Conservation (phyloP, 2,329 filamentous ascomycete species). For the Trichoderma sp. region DNA sequence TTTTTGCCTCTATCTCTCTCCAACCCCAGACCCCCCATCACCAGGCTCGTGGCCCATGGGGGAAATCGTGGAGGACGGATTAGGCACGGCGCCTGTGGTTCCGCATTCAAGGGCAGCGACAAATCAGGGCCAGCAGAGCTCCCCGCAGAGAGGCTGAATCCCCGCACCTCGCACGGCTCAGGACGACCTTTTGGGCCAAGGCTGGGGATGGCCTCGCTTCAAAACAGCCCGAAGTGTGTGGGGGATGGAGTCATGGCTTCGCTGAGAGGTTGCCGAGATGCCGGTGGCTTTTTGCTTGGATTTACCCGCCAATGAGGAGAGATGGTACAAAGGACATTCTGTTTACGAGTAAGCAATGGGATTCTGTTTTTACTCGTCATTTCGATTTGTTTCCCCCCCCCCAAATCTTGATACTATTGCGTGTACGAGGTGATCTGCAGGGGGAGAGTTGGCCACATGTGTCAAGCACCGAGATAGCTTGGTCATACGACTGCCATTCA, state of each 20-base stretch:
- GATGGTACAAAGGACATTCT: neutral
- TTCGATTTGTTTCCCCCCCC: neutral
- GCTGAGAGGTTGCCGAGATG: constrained; percentile 11
- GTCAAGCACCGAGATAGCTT: neutral
- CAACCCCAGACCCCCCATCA: neutral
- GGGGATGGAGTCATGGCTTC: neutral
- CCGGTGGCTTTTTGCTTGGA: neutral
- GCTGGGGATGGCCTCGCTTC: neutral
- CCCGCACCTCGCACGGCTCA: neutral
- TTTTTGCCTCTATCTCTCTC: neutral
- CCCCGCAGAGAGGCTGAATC: neutral
- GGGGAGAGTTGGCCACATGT: neutral
- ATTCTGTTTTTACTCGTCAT: neutral
- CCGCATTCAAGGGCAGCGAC: neutral
- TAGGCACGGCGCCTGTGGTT: neutral
- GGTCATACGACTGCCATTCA: neutral
- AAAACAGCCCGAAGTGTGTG: neutral
- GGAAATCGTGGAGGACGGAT: neutral
- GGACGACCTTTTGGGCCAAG: neutral
- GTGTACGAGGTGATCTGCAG: neutral
- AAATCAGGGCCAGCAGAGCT: neutral
- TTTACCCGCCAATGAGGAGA: constrained; percentile 11
- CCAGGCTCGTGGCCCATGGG: neutral
- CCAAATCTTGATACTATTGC: neutral
- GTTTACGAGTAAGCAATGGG: neutral